A percentile compares a stretch with the other conserved stretches of the same genome.
Conservation (phyloP, 495 filamentous ascomycete genomes). For the Tricharina praecox region DNA sequence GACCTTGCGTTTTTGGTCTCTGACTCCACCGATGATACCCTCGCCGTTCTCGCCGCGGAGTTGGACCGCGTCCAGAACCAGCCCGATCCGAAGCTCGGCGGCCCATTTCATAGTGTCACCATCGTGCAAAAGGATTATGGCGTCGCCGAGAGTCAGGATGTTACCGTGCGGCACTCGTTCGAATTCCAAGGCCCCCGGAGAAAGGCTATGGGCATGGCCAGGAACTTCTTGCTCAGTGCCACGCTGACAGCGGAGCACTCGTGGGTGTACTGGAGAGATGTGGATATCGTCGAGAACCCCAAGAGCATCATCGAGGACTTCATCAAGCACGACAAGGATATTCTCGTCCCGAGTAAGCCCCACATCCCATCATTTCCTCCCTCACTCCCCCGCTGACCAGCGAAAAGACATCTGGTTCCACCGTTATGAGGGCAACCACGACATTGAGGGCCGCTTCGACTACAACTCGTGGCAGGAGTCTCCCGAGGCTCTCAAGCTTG, state of each 20-base stretch:
- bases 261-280: conserved; percentile 98
- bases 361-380: too few species aligned
- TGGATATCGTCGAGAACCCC: conserved; percentile 87
- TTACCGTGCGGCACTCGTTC: conserved; percentile 71
- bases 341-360: conserved; percentile 81
- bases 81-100: conserved; percentile 40
- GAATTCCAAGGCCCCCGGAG: conserved; percentile 76
- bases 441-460: conserved; percentile 94
- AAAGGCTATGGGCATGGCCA: conserved; percentile 73
- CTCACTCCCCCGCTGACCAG: too few species aligned
- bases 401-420: conserved; percentile 99
- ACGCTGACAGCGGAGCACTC: conserved; percentile 83
- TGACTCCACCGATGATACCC: conserved; percentile 77
- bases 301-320: conserved; percentile 82
- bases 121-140: conserved; percentile 88
- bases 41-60: conserved; percentile 62
- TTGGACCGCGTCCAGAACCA: conserved; percentile 75
- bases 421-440: conserved; percentile 59
- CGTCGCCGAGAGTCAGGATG: conserved; percentile 44
- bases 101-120: conserved; percentile 64
- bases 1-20: conserved; percentile 89
- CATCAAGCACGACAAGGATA: conserved; percentile 77
- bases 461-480: conserved; percentile 99
- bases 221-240: conserved; percentile 78
- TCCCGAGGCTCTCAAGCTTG: conserved; percentile 56